phyloP scores from a whole-genome alignment of 148 eudicot genomes.

The Beta vulgaris region DNA sequence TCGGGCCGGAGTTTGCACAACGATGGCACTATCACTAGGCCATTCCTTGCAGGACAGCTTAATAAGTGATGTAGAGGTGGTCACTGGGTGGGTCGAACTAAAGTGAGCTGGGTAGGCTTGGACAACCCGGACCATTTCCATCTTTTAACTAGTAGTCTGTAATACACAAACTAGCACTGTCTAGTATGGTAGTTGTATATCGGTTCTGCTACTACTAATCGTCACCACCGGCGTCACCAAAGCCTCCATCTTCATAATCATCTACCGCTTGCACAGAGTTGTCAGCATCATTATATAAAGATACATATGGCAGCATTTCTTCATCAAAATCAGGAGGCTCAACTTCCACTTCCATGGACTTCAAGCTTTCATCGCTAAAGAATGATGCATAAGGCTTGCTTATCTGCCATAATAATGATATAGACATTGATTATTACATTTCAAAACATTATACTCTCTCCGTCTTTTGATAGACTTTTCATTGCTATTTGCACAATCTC shows the following conservation, averaged over 20 bases:
- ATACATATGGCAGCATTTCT: slow-evolving; percentile 27
- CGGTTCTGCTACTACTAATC: slow-evolving; percentile 42
- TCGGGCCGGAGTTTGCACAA: neutral
- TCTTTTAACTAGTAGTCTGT: too few species aligned
- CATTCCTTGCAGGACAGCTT: neutral
- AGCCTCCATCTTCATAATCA: slow-evolving; percentile 42
- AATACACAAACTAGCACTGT: too few species aligned
- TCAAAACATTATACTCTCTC: too few species aligned
- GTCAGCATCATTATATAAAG: slow-evolving; percentile 31
- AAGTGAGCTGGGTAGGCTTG: too few species aligned
- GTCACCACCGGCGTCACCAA: slow-evolving; percentile 47
- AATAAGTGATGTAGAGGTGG: too few species aligned
- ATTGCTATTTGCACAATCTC: too few species aligned
- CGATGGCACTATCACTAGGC: neutral
- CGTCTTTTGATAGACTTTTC: too few species aligned
- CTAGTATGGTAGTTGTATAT: neutral
- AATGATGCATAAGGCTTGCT: slow-evolving; percentile 72
- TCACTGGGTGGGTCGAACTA: too few species aligned
- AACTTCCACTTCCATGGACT: slow-evolving; percentile 41
- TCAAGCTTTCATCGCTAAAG: slow-evolving; percentile 54
- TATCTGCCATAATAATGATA: slow-evolving; percentile 46
- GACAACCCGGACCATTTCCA: too few species aligned
- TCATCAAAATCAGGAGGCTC: slow-evolving; percentile 17
- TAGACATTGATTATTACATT: too few species aligned
- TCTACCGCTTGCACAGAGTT: slow-evolving; percentile 35